Conservation (phyloP, 805 yeast species). For the Zygotorulaspora danielsina region DNA sequence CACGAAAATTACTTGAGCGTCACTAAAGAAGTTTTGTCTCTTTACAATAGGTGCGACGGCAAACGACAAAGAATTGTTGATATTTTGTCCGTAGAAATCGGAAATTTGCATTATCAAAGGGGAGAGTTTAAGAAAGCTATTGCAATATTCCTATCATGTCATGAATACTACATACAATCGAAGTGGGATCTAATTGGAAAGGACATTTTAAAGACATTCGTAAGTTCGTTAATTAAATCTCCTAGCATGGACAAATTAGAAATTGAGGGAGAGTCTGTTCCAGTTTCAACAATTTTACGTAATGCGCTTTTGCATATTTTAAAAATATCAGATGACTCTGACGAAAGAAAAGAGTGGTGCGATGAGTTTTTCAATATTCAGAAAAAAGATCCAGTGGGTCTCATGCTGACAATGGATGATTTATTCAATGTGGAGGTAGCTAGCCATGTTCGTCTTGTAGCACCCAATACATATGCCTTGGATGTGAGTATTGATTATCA, state of each 20-base stretch:
- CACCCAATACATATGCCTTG: slow-evolving; percentile 24
- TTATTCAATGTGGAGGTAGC: slow-evolving; percentile 18
- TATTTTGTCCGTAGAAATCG: slow-evolving; percentile 72
- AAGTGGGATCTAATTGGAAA: slow-evolving; percentile 77
- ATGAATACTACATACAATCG: slow-evolving; percentile 57
- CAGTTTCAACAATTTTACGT: slow-evolving; percentile 26
- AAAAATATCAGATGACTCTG: slow-evolving; percentile 16
- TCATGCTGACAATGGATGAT: slow-evolving; percentile 27
- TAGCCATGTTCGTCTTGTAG: slow-evolving; percentile 6
- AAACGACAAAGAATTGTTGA: slow-evolving; percentile 62
- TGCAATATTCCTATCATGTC: slow-evolving; percentile 60
- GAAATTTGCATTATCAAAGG: slow-evolving; percentile 57
- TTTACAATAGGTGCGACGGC: slow-evolving; percentile 19
- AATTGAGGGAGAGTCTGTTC: slow-evolving; percentile 27
- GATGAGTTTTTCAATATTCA: slow-evolving; percentile 23
- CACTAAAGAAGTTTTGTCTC: slow-evolving; percentile 42
- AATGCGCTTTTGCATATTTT: slow-evolving; percentile 32
- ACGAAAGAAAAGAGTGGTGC: slow-evolving; percentile 28
- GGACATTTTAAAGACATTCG: slow-evolving; percentile 58
- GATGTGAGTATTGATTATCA: slow-evolving; percentile 16
- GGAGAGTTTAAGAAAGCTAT: slow-evolving; percentile 58
- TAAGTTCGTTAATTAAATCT: slow-evolving; percentile 54
- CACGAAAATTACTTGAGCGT: slow-evolving; percentile 43
- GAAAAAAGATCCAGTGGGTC: slow-evolving; percentile 11
- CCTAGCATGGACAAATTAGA: slow-evolving; percentile 18